These are phyloP conservation scores for Podospora pseudopauciseta DNA, from an alignment of 495 filamentous ascomycete genomes.

Conservation along the genomic window DNA sequence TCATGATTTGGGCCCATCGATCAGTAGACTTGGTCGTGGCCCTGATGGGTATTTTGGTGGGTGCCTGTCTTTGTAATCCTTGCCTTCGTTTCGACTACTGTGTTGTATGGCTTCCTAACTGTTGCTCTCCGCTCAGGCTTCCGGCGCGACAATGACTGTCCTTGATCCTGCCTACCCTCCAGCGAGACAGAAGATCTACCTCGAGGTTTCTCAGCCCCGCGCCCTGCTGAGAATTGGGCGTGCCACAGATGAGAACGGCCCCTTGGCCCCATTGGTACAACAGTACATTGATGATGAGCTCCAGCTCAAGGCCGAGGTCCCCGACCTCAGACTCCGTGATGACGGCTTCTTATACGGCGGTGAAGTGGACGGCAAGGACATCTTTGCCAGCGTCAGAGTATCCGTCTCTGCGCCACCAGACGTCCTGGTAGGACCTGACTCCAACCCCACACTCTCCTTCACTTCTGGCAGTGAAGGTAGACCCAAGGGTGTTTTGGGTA, in stretches of 20 bases:
- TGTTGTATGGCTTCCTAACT: background rate
- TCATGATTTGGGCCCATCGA: slow-evolving; percentile 89
- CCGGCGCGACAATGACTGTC: slow-evolving; percentile 70
- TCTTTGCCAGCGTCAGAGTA: slow-evolving; percentile 52
- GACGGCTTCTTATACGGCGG: slow-evolving; percentile 75
- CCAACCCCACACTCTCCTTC: slow-evolving; percentile 76
- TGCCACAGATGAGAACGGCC: slow-evolving; percentile 71
- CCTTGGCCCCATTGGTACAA: slow-evolving; percentile 64
- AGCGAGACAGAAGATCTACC: slow-evolving; percentile 81
- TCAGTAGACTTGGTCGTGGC: slow-evolving; percentile 68
- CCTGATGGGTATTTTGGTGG: slow-evolving; percentile 57
- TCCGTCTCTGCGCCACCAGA: slow-evolving; percentile 58
- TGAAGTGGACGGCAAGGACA: slow-evolving; percentile 58
- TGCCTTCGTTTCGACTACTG: background rate
- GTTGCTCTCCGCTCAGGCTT: slow-evolving; percentile 36
- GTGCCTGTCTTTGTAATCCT: background rate
- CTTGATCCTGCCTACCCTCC: slow-evolving; percentile 89
- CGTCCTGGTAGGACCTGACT: slow-evolving; percentile 86
- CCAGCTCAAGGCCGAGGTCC: slow-evolving; percentile 69
- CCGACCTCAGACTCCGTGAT: slow-evolving; percentile 68
- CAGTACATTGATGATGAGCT: slow-evolving; percentile 72
- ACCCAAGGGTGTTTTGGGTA: slow-evolving; percentile 71
- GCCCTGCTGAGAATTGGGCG: slow-evolving; percentile 78
- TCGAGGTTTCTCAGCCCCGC: slow-evolving; percentile 80
- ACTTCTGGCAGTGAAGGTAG: slow-evolving; percentile 83